These are phyloP conservation scores for Podospora pseudopauciseta DNA, from an alignment of 495 filamentous ascomycete species.

Conservation along the genomic window DNA sequence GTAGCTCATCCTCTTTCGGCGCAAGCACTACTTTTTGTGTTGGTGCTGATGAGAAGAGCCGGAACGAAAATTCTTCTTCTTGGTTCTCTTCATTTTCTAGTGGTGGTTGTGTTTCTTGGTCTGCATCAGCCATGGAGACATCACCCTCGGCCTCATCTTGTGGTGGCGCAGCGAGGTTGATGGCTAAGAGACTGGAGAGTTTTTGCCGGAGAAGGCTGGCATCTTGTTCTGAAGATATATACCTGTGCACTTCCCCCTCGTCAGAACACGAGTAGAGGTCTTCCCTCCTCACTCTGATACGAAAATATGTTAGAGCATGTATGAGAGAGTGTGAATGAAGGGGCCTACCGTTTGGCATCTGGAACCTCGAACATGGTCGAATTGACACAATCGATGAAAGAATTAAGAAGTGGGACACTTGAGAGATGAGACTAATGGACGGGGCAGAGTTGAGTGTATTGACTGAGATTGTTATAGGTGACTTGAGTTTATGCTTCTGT, in stretches of 20 bases:
- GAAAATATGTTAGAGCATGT: constrained; percentile 18
- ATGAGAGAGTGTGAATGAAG: neutral
- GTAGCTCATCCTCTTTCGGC: constrained; percentile 23
- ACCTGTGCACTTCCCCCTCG: neutral
- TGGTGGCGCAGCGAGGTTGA: constrained; percentile 27
- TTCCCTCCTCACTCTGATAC: constrained; percentile 47
- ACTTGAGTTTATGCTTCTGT: neutral
- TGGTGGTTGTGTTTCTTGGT: constrained; percentile 13
- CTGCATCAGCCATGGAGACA: constrained; percentile 8
- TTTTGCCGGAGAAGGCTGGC: constrained; percentile 36
- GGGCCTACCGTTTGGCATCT: constrained; percentile 49
- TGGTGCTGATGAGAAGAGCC: constrained; percentile 46
- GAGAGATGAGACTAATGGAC: too few species aligned
- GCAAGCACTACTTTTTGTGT: constrained; percentile 36
- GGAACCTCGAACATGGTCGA: constrained; percentile 47
- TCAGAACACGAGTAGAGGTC: constrained; percentile 42
- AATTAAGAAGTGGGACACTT: too few species aligned
- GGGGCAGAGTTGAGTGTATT: too few species aligned
- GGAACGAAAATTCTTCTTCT: constrained; percentile 48
- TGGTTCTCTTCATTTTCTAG: constrained; percentile 19
- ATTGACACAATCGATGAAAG: neutral
- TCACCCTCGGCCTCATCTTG: neutral
- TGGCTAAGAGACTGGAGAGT: constrained; percentile 39
- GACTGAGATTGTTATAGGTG: neutral
- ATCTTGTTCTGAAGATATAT: constrained; percentile 24